Evolutionary conservation across 1,284 basidiomycete species (phyloP), one percentile per base, ranked within the genome.

Genomic region (Retiboletus flavoniger): DNA sequence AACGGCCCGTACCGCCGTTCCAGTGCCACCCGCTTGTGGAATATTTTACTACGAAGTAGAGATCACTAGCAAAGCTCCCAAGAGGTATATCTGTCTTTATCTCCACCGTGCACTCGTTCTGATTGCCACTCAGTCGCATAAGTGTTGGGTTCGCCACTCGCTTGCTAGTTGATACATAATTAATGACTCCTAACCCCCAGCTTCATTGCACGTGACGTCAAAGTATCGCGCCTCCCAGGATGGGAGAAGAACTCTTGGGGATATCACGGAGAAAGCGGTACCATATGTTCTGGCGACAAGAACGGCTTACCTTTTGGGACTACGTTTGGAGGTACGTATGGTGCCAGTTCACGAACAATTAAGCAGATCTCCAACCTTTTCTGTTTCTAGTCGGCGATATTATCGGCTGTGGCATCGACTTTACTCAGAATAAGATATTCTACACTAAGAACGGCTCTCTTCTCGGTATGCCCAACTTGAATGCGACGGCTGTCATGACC

Each of bases 241-340:
- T 95, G 92, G 91, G 93, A 95, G 68, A 75, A 78, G 57, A 82
- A 85, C 51, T 93, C 91, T n/a, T 96, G 91, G 87, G 94, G 93
- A 38, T 98, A 93, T 72, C 91, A 95, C 67, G 92, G 89, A n/a
- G 93, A 96, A 67, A 93, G 94, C 66, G 95, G 95, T 6, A 82
- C 79, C 60, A 79, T 84, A 3, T 93, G 91, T 72, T 82, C 87
- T 21, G 83, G 84, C 4, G 85, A 89, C 57, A 89, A 84, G 60
- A 80, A 77, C 35, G 91, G 91, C 7, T 79, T 78, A 50, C 72
- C 79, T n/a, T 95, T 88, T 69, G 89, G 89, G 8, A 85, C 87
- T 32, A 81, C 80, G 0, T 94, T 87, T 65, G 85, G 86, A 64
- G 82, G 90, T 91, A 64, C 62, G 83, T 73, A 26, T 19, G 39